Conservation (phyloP, 768 basidiomycete genomes). For the Artomyces pyxidatus region DNA sequence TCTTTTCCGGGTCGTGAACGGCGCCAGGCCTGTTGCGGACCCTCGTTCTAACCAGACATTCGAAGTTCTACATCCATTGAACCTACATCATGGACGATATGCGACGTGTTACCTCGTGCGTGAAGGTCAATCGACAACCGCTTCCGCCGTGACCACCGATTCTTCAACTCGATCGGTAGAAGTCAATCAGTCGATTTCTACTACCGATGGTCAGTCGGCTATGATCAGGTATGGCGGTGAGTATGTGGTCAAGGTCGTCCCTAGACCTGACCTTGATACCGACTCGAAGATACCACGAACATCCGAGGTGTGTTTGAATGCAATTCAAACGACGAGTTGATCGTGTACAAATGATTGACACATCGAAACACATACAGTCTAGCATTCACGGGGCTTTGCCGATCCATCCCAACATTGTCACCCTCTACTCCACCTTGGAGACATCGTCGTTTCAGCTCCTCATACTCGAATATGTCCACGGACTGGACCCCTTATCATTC, state of each 20-base stretch:
- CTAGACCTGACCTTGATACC: conserved; percentile 86
- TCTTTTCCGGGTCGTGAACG: conserved; percentile 49
- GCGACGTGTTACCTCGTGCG: conserved; percentile 91
- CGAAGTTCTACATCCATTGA: conserved; percentile 78
- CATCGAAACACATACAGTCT: conserved; percentile 56
- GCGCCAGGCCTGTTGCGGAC: conserved; percentile 29
- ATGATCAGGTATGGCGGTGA: conserved; percentile 58
- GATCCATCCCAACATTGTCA: conserved; percentile 89
- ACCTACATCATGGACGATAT: conserved; percentile 84
- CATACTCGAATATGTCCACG: conserved; percentile 91
- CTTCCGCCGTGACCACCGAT: conserved; percentile 33
- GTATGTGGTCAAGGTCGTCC: conserved; percentile 94
- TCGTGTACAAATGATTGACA: neutral
- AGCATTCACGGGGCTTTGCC: conserved; percentile 91
- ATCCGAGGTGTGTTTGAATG: conserved; percentile 57
- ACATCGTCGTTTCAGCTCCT: conserved; percentile 87
- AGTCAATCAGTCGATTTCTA: conserved; percentile 23
- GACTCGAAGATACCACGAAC: conserved; percentile 86
- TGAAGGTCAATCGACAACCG: conserved; percentile 41
- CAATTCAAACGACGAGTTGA: neutral
- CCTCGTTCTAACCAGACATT: conserved; percentile 56
- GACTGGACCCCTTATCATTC: conserved; percentile 97
- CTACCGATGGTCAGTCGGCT: too few species aligned
- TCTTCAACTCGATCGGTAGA: conserved; percentile 39
- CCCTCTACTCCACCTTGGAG: conserved; percentile 88